These are phyloP conservation scores for Trypanosomatidae sp. DNA, from an alignment of 208 protist species.

Conservation along the genomic window DNA sequence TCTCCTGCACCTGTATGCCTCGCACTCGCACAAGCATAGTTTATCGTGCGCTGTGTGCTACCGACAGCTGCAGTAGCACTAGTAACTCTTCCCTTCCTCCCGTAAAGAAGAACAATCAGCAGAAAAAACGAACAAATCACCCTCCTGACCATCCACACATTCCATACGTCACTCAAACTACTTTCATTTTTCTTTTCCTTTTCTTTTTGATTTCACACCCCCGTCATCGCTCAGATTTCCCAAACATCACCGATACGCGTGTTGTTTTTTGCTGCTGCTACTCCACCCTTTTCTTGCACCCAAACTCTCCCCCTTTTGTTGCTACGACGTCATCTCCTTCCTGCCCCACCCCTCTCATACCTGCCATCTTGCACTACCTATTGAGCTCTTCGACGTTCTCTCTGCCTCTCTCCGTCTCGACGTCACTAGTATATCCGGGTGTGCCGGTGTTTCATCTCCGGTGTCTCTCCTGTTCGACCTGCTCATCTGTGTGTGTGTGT, in stretches of 20 bases:
- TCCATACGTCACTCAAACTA: neutral
- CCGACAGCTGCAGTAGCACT: neutral
- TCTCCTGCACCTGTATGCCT: neutral
- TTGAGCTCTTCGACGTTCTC: neutral
- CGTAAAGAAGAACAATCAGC: neutral
- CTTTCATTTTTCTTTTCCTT: neutral
- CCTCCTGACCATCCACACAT: neutral
- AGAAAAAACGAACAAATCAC: neutral
- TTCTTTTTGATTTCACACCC: no score
- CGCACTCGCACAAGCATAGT: neutral
- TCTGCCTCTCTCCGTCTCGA: neutral
- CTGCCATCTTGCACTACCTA: neutral
- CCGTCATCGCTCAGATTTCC: neutral
- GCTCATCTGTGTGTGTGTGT: neutral
- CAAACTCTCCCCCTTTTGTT: neutral
- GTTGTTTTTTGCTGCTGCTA: neutral
- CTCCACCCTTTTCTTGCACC: neutral
- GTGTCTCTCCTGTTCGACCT: neutral
- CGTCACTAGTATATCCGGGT: neutral
- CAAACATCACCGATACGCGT: neutral
- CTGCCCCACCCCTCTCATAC: neutral
- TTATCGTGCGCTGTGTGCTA: neutral
- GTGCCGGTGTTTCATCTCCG: neutral
- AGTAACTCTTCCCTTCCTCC: neutral
- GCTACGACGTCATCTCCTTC: neutral